Base-by-base conservation (phyloP, 208 protist species). In the Acanthamoeba quina region DNA sequence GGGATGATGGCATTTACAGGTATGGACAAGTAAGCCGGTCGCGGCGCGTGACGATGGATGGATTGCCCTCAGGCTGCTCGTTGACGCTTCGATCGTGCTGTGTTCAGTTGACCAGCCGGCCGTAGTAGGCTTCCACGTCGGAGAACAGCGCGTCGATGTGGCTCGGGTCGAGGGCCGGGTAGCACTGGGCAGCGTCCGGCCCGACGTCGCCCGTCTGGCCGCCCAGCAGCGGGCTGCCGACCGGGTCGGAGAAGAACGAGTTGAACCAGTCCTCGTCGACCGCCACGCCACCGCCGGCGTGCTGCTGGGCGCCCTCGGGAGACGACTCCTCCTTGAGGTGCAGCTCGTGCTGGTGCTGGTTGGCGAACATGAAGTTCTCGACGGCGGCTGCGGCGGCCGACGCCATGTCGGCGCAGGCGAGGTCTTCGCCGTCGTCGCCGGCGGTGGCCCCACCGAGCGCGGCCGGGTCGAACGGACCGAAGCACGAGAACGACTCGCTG, bases 191-290 rank as follows among this genome's bases (percentile, higher is more conserved):
- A 6, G 3, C 13, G n/a, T 9, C 68, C 26, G 6, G 1, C 24
- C 19, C 44, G 24, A 9, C 13, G 3, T 13, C 21, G 44, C 13
- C 76, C 47, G 26, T 5, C 29, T 19, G 7, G 41, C 76, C 76
- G 41, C 76, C 76, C 24, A 83, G 76, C 2, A 83, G 24, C n/a
- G 76, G 72, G 72, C 72, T 80, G 64, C 29, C 44, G 24, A 21
- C 10, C 44, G 47, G 0, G 70, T 78, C 70, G 70, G 70, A 78
- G 76, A 83, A 83, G 76, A 83, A 83, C 76, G 76, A 83, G 76
- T 83, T 83, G 44, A 83, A 24, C 76, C 76, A 83, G 44, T 83
- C 76, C 44, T 83, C 76, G 76, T 58, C 76, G 37, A 41, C 37
- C 37, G 37, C 37, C 44, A 37, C 19, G 41, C 19, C 74, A 34